These are phyloP conservation scores for Corylus americana DNA, from an alignment of 306 rosid genomes.

Conservation along the genomic window DNA sequence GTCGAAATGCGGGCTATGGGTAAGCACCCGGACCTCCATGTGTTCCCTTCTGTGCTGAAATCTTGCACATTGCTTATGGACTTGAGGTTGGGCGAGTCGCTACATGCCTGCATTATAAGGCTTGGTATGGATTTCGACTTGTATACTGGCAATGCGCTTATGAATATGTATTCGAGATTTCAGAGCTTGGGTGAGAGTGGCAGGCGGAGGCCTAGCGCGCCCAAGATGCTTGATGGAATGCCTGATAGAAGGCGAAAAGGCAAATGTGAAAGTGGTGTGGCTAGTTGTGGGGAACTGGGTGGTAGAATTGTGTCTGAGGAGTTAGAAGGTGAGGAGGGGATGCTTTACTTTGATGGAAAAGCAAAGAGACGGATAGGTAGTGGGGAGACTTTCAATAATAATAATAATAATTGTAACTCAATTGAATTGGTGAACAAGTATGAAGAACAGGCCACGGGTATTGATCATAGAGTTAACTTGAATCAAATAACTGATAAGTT, in stretches of 20 bases:
- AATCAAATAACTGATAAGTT: background rate
- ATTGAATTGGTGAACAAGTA: background rate
- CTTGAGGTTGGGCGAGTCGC: conserved; percentile 49
- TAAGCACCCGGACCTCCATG: conserved; percentile 43
- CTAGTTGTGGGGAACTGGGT: conserved; percentile 1
- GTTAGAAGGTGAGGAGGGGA: conserved; percentile 7
- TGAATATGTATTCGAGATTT: conserved; percentile 69
- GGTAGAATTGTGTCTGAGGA: conserved; percentile 2
- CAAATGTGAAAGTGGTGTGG: background rate
- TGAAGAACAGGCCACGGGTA: conserved; percentile 1
- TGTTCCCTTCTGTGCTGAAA: conserved; percentile 76
- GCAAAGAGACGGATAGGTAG: conserved; percentile 11
- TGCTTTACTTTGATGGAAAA: background rate
- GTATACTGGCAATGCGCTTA: conserved; percentile 75
- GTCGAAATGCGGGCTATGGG: conserved; percentile 50
- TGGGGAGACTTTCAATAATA: conserved; percentile 4
- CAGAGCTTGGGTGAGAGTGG: conserved; percentile 17
- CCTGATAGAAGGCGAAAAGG: conserved; percentile 21
- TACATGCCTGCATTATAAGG: conserved; percentile 57
- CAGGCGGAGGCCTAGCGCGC: background rate
- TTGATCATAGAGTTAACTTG: conserved; percentile 3
- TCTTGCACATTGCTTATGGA: conserved; percentile 56
- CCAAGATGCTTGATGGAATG: conserved; percentile 41
- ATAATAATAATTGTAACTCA: conserved; percentile 11
- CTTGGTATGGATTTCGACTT: conserved; percentile 60